Base-by-base conservation (phyloP, 164 flowering plant species). In the Dillenia turbinata region DNA sequence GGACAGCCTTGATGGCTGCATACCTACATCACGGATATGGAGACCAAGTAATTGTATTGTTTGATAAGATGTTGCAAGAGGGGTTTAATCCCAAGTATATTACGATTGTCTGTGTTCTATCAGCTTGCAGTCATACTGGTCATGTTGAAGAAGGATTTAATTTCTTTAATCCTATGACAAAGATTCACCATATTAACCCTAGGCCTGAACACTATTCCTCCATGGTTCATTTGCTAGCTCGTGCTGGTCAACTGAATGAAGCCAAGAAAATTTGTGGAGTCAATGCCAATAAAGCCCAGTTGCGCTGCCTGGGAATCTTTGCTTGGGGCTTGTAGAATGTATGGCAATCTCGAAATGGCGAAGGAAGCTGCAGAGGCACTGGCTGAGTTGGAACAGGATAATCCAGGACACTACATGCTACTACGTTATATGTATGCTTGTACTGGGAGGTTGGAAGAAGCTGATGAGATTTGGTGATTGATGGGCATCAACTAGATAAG, bases 201-300 rank as follows among this genome's bases (percentile, higher is more conserved):
- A 81, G 88, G 16, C 71, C 72, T 13, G 89, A 84, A 67, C 91
- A 84, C 63, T 86, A 83, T 66, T 85, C 88, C 12, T 88, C 89
- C 77, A 77, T 88, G 76, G 95, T 85, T 71, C 83, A 84, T 75
- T 63, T 84, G 67, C 83, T 84, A 47, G 83, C 83, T 57, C 87
- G 86, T 64, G 78, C 78, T 52, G 94, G 94, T 54, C 67, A 59
- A 57, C 69, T 85, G 53, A 64, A 76, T 19, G 88, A 85, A 66
- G 88, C 91, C 2, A 78, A 71, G 1, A 80, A 63, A 47, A 50
- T 81, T 86, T 47, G 67, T 83, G 24, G 77, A 77, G 53, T 63
- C 79, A 54, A 85, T 87, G 85, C 85, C 90, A 9, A 70, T 78
- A 52, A 56, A 73, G 49, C 84, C 89, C 2, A 83, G 69, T 57